Percentiles rank a stretch among this genome's conserved stretches.
Conservation (phyloP, 768 basidiomycete genomes). For the Lentinus tigrinus region DNA sequence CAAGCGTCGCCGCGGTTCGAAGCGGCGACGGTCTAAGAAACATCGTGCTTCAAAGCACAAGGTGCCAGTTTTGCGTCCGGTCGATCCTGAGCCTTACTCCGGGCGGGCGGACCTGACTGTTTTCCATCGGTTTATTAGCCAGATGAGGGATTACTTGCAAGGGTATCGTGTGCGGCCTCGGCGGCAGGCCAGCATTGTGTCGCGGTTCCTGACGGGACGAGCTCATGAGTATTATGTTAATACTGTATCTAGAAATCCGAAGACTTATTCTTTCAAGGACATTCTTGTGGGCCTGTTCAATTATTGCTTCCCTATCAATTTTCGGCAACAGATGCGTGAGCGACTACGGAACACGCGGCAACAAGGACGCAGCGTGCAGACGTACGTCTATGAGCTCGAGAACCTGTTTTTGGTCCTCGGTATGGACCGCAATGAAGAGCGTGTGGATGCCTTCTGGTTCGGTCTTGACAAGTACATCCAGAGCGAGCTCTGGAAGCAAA, state of each 20-base stretch:
- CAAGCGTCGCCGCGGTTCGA: not conserved
- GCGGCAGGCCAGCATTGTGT: not conserved
- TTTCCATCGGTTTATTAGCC: constrained; percentile 12
- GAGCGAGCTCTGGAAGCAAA: constrained; percentile 27
- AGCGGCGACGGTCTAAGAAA: not conserved
- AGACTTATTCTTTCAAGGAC: constrained; percentile 11
- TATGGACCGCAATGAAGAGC: constrained; percentile 12
- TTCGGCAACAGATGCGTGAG: constrained; percentile 23
- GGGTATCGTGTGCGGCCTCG: not conserved
- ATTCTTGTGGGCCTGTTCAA: constrained; percentile 22
- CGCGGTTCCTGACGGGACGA: constrained; percentile 29
- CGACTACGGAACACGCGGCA: constrained; percentile 27
- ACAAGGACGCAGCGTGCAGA: constrained; percentile 25
- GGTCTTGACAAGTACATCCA: constrained; percentile 29
- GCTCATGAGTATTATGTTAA: constrained; percentile 30
- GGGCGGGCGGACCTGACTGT: constrained; percentile 3
- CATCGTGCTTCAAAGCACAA: not conserved
- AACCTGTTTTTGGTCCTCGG: constrained; percentile 36
- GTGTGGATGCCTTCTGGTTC: constrained; percentile 35
- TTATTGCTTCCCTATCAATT: constrained; percentile 25
- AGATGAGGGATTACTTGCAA: constrained; percentile 7
- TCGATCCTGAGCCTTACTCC: constrained; percentile 12
- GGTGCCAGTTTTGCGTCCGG: constrained; percentile 5
- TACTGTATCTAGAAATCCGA: constrained; percentile 14
- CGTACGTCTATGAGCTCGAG: constrained; percentile 35